Evolutionary conservation across 75 land plant species (phyloP), one percentile per base, ranked within the genome.

Genomic region (Pinus taeda): DNA sequence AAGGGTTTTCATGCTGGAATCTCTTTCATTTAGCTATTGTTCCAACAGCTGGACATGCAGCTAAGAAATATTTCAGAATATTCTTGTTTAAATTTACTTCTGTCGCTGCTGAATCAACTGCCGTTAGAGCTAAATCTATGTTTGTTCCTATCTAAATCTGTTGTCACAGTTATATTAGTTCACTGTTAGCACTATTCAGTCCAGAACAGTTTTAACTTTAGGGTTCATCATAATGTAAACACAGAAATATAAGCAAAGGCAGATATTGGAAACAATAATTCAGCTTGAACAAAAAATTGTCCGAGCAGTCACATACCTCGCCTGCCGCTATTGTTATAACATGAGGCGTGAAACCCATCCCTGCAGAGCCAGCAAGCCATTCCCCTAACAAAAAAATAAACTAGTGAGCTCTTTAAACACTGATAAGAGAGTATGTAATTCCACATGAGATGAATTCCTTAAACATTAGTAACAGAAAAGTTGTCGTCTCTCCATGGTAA

Each of bases 291-390:
- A 69, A 36, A 69, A 67, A 18, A 69, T 36, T 69, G 2, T 20
- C 55, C 8, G 49, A 69, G 53, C 45, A 15, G 21, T n/a, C 72
- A 42, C 59, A 74, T 88, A 93, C 98, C 94, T 95, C 98, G 29
- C 96, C 96, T 59, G 90, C 81, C 58, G 84, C 80, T 33, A 93
- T 86, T 7, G 85, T 86, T 18, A 95, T 88, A 15, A 95, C 84
- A 82, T 95, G 98, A 0, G 98, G 96, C 49, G 96, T 93, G 79
- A 95, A 95, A 6, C 88, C 90, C 56, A 84, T 79, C 7, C 98
- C 98, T 3, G 88, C 79, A 24, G 85, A 64, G 8, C 98, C 98
- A 83, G 90, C 71, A 60, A 79, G 53, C 81, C 81, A 79, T 59
- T 75, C 77, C 20, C 78, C 81, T 75, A 58, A 7, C n/a, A 74